Percentiles rank a stretch among this genome's conserved stretches.
phyloP scores from a whole-genome alignment of 768 basidiomycete species.

The Boletellus emodensis region DNA sequence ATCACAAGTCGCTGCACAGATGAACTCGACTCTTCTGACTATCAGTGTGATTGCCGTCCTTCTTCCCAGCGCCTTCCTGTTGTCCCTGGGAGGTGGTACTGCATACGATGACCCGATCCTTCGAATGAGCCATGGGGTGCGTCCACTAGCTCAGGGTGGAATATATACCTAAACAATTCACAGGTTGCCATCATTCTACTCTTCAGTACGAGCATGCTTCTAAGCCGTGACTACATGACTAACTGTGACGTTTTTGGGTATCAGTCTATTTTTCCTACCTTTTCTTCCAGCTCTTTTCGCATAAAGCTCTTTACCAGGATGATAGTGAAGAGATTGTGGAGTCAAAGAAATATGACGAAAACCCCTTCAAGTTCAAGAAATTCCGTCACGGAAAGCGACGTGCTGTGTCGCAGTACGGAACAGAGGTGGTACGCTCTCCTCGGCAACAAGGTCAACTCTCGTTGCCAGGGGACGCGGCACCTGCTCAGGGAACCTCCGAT shows the following conservation, averaged over 20 bases:
- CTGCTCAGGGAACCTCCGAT: constrained; percentile 1
- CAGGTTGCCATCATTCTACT: constrained; percentile 75
- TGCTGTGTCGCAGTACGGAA: constrained; percentile 1
- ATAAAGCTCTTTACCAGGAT: constrained; percentile 64
- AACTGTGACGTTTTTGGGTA: constrained; percentile 1
- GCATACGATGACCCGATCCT: constrained; percentile 43
- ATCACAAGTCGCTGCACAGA: constrained; percentile 61
- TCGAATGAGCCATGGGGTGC: constrained; percentile 72
- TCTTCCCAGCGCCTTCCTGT: constrained; percentile 73
- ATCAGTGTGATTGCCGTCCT: constrained; percentile 79
- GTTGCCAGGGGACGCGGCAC: background rate
- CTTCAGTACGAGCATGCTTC: constrained; percentile 49
- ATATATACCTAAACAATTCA: constrained; percentile 2
- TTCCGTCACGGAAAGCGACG: constrained; percentile 15
- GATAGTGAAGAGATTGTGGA: constrained; percentile 33
- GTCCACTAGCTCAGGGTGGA: constrained; percentile 15
- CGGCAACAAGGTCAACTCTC: background rate
- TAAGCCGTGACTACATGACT: background rate
- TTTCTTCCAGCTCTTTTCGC: constrained; percentile 77
- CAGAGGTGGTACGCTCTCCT: constrained; percentile 12
- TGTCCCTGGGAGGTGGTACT: constrained; percentile 39
- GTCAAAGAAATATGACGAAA: constrained; percentile 42
- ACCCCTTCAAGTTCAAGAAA: constrained; percentile 30
- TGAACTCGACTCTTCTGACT: constrained; percentile 70
- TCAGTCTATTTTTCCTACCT: constrained; percentile 73